Evolutionary conservation across 495 filamentous ascomycete species (phyloP), one percentile per base, ranked within the genome.

Genomic region (Peziza echinospora): DNA sequence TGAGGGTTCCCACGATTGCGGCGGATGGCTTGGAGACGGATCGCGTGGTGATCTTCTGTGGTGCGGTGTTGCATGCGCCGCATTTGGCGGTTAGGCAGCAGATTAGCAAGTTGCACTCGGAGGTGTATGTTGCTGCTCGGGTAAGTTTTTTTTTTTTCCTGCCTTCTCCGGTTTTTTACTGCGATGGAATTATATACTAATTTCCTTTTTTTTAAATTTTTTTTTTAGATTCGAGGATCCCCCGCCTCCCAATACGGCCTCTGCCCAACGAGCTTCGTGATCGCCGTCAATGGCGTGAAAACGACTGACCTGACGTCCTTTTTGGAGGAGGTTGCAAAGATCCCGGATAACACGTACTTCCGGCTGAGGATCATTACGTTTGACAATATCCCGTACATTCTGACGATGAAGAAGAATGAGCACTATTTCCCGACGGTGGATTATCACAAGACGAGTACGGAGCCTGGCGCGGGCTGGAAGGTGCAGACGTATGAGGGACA

Each of bases 391-490:
- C 87, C 85, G 11, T 99, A 86, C 80, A 82, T 96, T 21, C 81
- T 89, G 17, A 94, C 87, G 22, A 94, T 99, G 77, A 99, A 99
- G 76, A 99, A 99, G 75, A 91, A 92, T 60, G 91, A 99, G 61
- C 89, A 99, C 63, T 99, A 99, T 60, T 92, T 92, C 71, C 82
- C 84, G 9, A 87, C 82, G 49, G 79, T 83, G 59, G 84, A 92
- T 62, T 85, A 82, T 60, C 71, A 80, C 56, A 85, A 86, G 56
- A 80, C 87, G 45, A 52, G 67, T 8, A 64, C 65, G 5, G 66
- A 72, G 45, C 63, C 66, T 0, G 71, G 69, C 34, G 80, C 80
- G 24, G n/a, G n/a, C n/a, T 87, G 82, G 82, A 67, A 69, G 43
- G 70, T 78, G 3, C 64, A 83, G 41, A 80, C 77, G 6, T 80